Percentiles rank a stretch among this genome's conserved stretches.
These are phyloP conservation scores for Monilinia laxa DNA, from an alignment of 2,329 filamentous ascomycete genomes.

Conservation along the genomic window DNA sequence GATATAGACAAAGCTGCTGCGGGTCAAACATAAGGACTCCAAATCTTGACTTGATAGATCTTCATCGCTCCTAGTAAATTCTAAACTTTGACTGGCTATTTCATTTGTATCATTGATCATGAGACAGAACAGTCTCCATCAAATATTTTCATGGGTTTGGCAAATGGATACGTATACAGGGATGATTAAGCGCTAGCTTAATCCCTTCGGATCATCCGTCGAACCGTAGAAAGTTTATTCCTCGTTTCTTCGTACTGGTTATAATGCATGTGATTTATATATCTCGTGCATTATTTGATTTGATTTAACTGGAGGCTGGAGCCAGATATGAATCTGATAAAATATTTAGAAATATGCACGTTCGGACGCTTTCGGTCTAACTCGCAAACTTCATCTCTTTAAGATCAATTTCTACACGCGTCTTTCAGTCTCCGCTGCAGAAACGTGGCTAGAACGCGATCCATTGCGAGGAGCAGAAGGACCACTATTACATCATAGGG, in stretches of 20 bases:
- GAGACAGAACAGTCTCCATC: conserved; percentile 5
- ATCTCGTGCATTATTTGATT: conserved; percentile 1
- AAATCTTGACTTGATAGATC: background rate
- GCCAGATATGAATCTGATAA: background rate
- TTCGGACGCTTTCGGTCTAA: background rate
- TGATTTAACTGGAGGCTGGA: background rate
- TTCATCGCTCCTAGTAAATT: background rate
- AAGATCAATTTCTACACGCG: background rate
- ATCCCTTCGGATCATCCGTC: background rate
- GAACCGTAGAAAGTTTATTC: background rate
- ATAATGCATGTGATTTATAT: background rate
- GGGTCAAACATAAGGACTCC: conserved; percentile 4
- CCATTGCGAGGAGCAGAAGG: background rate
- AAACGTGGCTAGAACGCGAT: conserved; percentile 8
- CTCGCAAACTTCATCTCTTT: conserved; percentile 16
- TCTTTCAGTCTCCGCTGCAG: background rate
- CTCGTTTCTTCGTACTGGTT: background rate
- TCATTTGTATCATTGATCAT: conserved; percentile 5
- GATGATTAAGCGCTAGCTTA: background rate
- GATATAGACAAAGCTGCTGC: background rate
- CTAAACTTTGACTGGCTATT: background rate
- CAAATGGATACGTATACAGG: background rate
- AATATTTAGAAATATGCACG: background rate
- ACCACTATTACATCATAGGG: background rate
- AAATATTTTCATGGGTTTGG: background rate